Base-by-base conservation (phyloP, 2,329 filamentous ascomycete genomes). In the Chaetomium sp. region DNA sequence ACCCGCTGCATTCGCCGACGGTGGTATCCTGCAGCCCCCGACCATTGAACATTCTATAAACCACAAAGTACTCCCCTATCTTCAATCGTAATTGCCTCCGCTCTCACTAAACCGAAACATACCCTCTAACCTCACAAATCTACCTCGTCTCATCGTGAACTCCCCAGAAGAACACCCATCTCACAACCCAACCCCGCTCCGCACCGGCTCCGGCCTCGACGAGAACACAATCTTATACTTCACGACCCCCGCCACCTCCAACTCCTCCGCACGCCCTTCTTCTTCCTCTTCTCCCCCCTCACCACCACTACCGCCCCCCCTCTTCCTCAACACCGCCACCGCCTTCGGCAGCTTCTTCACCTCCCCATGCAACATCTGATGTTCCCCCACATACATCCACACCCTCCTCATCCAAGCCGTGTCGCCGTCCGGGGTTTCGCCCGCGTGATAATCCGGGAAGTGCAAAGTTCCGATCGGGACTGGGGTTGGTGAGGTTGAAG, bases 331-430 rank as follows among this genome's bases (percentile, higher is more conserved):
- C n/a, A 97, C 76, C 4, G 87, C 94, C 62, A 96, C 68, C 2
- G 91, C 85, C 66, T 82, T 88, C 5, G 81, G 80, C 49, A 97
- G 73, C 72, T 91, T 95, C 77, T 91, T 95, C 49, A 95, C 85
- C 70, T 97, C 91, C 3, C 94, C 94, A 1, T 85, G 88, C 67
- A 97, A 80, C 58, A 91, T 81, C 60, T 97, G 94, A 69, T 96
- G 88, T 66, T 86, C 82, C 5, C 92, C 94, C 4, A 97, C 81
- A 68, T 92, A 96, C 49, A 97, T 74, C 67, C 95, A 89, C 34
- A 92, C 90, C 38, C 83, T 80, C 72, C 91, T 95, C 88, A 92
- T 95, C 91, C 91, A 96, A 8, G 80, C 80, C 0, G 82, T 85
- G 63, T 82, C 64, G 46, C 75, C 75, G 54, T 73, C 65, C 19